Conservation (phyloP, 208 protist species). For the Leishmania tropica region DNA sequence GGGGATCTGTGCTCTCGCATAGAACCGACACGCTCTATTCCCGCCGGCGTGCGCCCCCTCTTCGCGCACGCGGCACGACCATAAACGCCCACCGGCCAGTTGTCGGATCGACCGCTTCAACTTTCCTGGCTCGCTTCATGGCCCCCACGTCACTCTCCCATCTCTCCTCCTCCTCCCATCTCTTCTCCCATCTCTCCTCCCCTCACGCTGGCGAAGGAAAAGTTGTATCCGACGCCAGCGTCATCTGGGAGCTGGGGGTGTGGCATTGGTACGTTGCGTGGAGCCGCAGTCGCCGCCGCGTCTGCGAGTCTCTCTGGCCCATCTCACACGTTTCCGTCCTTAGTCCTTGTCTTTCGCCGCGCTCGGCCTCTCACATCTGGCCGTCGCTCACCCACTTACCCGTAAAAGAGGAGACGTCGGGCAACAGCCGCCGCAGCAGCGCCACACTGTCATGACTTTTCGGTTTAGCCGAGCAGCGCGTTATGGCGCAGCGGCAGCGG, state of each 20-base stretch:
- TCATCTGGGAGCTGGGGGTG: background rate
- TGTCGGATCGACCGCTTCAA: too few species aligned
- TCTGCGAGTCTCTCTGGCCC: background rate
- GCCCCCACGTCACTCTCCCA: background rate
- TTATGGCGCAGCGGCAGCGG: conserved; percentile 26
- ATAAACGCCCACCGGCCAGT: too few species aligned
- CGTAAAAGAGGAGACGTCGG: background rate
- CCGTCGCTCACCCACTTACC: background rate
- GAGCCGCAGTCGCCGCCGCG: background rate
- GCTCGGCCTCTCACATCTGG: background rate
- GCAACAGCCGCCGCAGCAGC: background rate
- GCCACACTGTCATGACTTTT: conserved; percentile 8
- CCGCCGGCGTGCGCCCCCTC: background rate
- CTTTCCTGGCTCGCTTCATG: too few species aligned
- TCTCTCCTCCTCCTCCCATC: background rate
- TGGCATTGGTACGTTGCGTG: background rate
- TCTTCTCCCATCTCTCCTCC: background rate
- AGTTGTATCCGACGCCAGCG: background rate
- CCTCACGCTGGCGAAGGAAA: background rate
- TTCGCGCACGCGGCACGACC: too few species aligned
- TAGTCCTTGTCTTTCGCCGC: background rate
- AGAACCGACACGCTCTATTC: background rate
- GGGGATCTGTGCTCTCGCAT: background rate
- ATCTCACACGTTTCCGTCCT: background rate
- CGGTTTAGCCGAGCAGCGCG: conserved; percentile 19